phyloP scores from a whole-genome alignment of 176 grass and related monocot species.

The Oropetium thomaeum region DNA sequence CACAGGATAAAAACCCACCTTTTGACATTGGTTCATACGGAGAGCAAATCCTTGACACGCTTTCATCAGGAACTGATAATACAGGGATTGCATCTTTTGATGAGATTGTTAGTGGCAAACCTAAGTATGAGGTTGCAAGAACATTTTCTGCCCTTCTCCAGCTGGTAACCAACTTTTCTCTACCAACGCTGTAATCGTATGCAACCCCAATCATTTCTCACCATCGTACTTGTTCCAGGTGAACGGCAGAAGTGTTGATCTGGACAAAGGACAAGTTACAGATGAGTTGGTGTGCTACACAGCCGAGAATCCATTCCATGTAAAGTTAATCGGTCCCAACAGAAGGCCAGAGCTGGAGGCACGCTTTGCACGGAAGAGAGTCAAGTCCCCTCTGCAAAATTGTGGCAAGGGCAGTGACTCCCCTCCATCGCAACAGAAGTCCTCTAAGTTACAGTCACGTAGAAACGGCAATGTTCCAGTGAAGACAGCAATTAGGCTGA shows the following conservation, averaged over 20 bases:
- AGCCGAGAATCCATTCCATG: conserved; percentile 62
- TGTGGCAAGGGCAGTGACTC: not conserved
- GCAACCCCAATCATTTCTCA: not conserved
- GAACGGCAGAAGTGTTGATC: conserved; percentile 73
- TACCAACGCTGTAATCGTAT: not conserved
- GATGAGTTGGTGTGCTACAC: conserved; percentile 79
- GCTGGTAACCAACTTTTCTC: conserved; percentile 54
- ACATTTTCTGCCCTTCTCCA: conserved; percentile 98
- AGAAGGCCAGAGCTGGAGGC: conserved; percentile 33
- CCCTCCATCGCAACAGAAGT: conserved; percentile 22
- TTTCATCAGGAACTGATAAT: conserved; percentile 47
- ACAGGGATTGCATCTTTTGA: conserved; percentile 58
- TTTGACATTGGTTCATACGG: conserved; percentile 96
- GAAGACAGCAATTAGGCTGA: conserved; percentile 54
- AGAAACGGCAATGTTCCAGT: conserved; percentile 54
- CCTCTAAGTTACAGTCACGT: conserved; percentile 32
- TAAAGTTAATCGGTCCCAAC: conserved; percentile 47
- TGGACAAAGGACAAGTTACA: conserved; percentile 49
- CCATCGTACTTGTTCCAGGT: conserved; percentile 47
- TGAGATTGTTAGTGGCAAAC: conserved; percentile 56
- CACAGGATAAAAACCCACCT: conserved; percentile 75
- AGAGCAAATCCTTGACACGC: conserved; percentile 65
- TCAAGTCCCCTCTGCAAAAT: conserved; percentile 59
- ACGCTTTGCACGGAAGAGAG: conserved; percentile 57
- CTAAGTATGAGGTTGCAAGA: conserved; percentile 81